Conservation (phyloP, 352 stramenopile species). For the Pythium dissimile region DNA sequence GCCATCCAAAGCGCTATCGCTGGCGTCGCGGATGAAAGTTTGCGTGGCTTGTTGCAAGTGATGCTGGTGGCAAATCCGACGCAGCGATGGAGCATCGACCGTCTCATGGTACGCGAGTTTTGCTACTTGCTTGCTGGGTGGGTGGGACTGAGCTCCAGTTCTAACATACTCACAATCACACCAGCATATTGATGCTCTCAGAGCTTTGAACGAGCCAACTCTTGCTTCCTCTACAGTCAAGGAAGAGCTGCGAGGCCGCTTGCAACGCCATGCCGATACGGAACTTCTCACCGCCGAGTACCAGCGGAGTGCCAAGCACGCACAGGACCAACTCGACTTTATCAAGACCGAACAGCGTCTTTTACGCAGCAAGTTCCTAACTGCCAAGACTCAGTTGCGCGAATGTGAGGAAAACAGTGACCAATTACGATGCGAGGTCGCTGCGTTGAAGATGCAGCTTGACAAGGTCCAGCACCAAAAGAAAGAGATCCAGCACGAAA, state of each 20-base stretch:
- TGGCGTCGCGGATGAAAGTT: conserved; percentile 22
- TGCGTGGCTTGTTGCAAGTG: conserved; percentile 40
- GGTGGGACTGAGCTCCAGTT: too few relatives aligned
- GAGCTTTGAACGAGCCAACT: neutral
- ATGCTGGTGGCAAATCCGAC: conserved; percentile 41
- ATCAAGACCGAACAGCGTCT: conserved; percentile 56
- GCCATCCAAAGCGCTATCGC: conserved; percentile 38
- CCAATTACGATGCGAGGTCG: conserved; percentile 26
- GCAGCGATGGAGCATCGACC: conserved; percentile 38
- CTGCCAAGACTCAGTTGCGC: conserved; percentile 44
- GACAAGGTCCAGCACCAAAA: conserved; percentile 39
- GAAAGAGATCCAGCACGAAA: conserved; percentile 52
- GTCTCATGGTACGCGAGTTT: conserved; percentile 7
- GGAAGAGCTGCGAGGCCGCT: conserved; percentile 17
- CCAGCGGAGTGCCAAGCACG: conserved; percentile 39
- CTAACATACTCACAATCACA: too few relatives aligned
- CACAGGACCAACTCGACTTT: conserved; percentile 60
- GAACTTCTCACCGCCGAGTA: conserved; percentile 27
- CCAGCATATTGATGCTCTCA: conserved; percentile 17
- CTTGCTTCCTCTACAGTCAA: conserved; percentile 11
- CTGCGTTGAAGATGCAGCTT: conserved; percentile 32
- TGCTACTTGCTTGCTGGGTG: neutral
- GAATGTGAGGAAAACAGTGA: conserved; percentile 44
- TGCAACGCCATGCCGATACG: conserved; percentile 27
- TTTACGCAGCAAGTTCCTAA: conserved; percentile 38